These are phyloP conservation scores for Cutaneotrichosporon spelunceum DNA, from an alignment of 1,284 basidiomycete species.

Conservation along the genomic window DNA sequence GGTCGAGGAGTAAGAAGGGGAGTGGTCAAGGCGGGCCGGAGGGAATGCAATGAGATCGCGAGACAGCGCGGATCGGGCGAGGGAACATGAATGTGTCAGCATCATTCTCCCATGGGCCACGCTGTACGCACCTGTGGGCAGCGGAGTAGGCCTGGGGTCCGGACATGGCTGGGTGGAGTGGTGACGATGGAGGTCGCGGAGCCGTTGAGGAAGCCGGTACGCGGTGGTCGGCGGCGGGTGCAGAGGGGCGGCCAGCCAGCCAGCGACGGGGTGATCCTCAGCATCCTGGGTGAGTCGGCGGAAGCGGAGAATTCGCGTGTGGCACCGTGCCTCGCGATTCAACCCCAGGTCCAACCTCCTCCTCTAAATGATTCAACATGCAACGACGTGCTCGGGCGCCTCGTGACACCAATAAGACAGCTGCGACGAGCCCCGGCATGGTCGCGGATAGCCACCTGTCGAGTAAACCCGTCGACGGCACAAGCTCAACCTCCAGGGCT, in stretches of 20 bases:
- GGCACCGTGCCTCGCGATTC: conserved; percentile 9
- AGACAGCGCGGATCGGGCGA: background rate
- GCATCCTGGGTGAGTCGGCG: background rate
- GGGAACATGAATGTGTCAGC: conserved; percentile 1
- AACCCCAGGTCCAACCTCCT: too few relatives aligned
- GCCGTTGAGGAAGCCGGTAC: background rate
- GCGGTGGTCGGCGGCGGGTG: background rate
- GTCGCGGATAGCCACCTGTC: too few relatives aligned
- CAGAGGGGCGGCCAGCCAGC: background rate
- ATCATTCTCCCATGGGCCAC: background rate
- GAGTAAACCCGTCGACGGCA: too few relatives aligned
- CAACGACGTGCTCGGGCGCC: too few relatives aligned
- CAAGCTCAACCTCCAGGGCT: too few relatives aligned
- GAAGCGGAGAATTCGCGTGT: conserved; percentile 10
- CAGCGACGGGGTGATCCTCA: background rate
- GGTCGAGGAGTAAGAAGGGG: background rate
- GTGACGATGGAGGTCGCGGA: conserved; percentile 7
- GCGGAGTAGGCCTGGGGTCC: conserved; percentile 16
- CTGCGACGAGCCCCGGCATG: too few relatives aligned
- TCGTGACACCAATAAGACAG: too few relatives aligned
- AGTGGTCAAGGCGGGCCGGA: background rate
- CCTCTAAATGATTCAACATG: too few relatives aligned
- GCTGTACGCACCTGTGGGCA: conserved; percentile 17
- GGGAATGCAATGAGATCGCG: background rate
- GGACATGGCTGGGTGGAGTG: conserved; percentile 13